Evolutionary conservation across 2,329 filamentous ascomycete species (phyloP).

Genomic region (Fusarium dlaminii): DNA sequence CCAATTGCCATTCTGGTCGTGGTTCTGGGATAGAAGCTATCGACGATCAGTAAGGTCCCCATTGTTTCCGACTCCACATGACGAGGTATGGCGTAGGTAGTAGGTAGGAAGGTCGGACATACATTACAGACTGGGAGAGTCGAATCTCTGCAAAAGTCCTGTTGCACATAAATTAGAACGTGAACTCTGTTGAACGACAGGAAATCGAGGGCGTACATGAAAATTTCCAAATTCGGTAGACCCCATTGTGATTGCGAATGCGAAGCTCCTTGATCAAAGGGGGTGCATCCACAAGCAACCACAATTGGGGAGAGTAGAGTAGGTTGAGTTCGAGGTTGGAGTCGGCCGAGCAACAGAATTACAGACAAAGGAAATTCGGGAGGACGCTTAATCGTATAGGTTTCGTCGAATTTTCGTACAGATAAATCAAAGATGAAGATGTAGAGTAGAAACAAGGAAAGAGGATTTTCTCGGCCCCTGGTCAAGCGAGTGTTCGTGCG

Average conservation of each 20-base stretch:
- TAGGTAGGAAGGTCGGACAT: constrained; percentile 51
- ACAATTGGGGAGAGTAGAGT: constrained; percentile 31
- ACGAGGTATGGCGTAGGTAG: constrained; percentile 4
- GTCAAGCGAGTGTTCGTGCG: constrained; percentile 23
- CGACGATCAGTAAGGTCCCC: constrained; percentile 31
- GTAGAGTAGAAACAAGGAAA: constrained; percentile 24
- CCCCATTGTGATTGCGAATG: constrained; percentile 59
- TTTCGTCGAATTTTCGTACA: constrained; percentile 16
- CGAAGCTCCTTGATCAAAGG: constrained; percentile 39
- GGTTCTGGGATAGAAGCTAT: constrained; percentile 63
- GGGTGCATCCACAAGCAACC: constrained; percentile 42
- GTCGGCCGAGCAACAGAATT: constrained; percentile 14
- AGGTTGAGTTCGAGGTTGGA: constrained; percentile 2
- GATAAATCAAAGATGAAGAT: constrained; percentile 14
- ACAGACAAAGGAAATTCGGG: constrained; percentile 16
- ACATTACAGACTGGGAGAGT: constrained; percentile 88
- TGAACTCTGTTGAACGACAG: constrained; percentile 1
- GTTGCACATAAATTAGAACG: constrained; percentile 39
- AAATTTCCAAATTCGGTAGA: constrained; percentile 71
- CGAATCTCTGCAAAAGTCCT: constrained; percentile 87
- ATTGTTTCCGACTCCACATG: constrained; percentile 34
- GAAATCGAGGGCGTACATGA: constrained; percentile 53
- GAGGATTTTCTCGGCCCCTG: constrained; percentile 30
- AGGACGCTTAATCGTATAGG: neutral
- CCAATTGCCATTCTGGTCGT: constrained; percentile 69